phyloP scores from a whole-genome alignment of 306 rosid genomes.

The Pyrus bretschneideri region DNA sequence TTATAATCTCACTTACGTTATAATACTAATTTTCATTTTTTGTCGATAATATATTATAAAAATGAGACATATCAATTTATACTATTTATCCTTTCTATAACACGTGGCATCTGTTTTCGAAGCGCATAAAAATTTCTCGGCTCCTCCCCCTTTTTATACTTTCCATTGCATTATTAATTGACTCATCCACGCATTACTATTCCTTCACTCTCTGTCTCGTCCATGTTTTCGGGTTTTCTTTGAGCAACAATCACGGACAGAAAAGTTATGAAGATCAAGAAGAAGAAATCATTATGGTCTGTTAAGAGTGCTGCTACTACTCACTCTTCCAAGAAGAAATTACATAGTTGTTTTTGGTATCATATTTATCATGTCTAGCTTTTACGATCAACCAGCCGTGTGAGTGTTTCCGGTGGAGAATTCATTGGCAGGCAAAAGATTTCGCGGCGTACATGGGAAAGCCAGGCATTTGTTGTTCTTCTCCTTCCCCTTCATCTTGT shows the following conservation, averaged over 20 bases:
- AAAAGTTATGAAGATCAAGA: slow-evolving; percentile 29
- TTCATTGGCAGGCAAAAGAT: slow-evolving; percentile 25
- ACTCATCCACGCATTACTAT: neutral
- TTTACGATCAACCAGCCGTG: neutral
- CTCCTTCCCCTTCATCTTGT: neutral
- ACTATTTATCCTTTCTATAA: no score
- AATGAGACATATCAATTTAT: no score
- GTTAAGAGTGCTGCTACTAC: neutral
- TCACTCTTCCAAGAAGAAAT: slow-evolving; percentile 10
- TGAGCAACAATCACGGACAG: neutral
- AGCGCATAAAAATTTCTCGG: no score
- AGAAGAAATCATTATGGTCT: slow-evolving; percentile 4
- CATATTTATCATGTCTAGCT: neutral
- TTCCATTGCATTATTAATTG: neutral
- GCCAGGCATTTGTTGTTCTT: slow-evolving; percentile 77
- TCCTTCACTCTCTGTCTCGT: neutral
- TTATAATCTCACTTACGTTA: no score
- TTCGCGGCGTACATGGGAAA: slow-evolving; percentile 84
- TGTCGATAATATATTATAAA: no score
- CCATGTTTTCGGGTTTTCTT: slow-evolving; percentile 7
- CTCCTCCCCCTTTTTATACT: neutral
- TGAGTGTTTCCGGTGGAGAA: slow-evolving; percentile 35
- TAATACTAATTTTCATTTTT: no score
- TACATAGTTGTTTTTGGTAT: slow-evolving; percentile 10
- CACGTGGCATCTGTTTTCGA: no score